Evolutionary conservation across 768 basidiomycete genomes (phyloP).

Genomic region (Pisolithus sp.): DNA sequence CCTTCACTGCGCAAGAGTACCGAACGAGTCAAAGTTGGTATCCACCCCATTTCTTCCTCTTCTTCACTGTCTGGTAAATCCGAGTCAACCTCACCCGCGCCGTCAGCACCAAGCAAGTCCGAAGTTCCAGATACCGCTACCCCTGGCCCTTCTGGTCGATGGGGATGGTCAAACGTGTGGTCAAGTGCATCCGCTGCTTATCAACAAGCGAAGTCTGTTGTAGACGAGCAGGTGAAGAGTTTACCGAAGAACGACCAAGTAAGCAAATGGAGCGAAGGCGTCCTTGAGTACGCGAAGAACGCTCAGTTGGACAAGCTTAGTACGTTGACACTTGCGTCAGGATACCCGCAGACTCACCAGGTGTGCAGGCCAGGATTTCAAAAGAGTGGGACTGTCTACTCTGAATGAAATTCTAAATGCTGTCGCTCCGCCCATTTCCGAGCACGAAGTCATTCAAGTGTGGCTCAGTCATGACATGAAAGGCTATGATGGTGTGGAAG

Average conservation of each 20-base stretch:
- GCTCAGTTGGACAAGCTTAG: slow-evolving; percentile 88
- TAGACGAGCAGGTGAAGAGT: slow-evolving; percentile 90
- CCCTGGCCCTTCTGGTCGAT: slow-evolving; percentile 31
- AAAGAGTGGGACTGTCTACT: slow-evolving; percentile 80
- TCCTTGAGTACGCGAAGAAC: slow-evolving; percentile 81
- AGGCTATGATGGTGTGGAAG: slow-evolving; percentile 93
- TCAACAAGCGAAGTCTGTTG: slow-evolving; percentile 79
- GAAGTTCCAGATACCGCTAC: slow-evolving; percentile 13
- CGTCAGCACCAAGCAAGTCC: slow-evolving; percentile 16
- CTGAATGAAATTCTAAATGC: slow-evolving; percentile 90
- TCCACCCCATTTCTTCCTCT: slow-evolving; percentile 34
- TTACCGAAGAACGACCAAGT: slow-evolving; percentile 82
- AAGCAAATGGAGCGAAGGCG: slow-evolving; percentile 81
- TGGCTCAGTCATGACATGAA: slow-evolving; percentile 96
- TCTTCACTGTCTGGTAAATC: slow-evolving; percentile 34
- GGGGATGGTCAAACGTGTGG: slow-evolving; percentile 92
- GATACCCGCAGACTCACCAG: slow-evolving; percentile 2
- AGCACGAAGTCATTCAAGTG: slow-evolving; percentile 95
- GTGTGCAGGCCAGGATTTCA: slow-evolving; percentile 77
- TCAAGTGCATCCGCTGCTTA: slow-evolving; percentile 77
- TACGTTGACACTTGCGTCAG: slow-evolving; percentile 29
- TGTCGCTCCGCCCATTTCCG: slow-evolving; percentile 96
- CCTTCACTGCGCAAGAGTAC: slow-evolving; percentile 70
- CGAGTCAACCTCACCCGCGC: slow-evolving; percentile 23
- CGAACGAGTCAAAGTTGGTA: slow-evolving; percentile 66